phyloP scores from a whole-genome alignment of 2,329 filamentous ascomycete genomes.

The Xylaria sp. region DNA sequence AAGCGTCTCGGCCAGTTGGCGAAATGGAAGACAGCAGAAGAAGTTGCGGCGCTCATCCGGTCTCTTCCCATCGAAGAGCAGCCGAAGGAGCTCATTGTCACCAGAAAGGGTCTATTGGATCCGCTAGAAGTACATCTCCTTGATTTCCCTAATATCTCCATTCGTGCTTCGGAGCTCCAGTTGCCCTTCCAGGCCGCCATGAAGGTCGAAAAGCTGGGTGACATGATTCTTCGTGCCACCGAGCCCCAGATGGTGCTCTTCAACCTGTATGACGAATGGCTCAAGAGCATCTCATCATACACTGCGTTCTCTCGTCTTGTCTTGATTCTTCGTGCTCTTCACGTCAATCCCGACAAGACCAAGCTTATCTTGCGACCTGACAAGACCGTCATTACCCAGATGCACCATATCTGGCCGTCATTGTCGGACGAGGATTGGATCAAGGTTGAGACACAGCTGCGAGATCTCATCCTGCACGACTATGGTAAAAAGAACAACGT shows the following conservation, averaged over 20 bases:
- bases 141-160: constrained; percentile 98
- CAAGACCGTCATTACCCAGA: constrained; percentile 96
- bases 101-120: constrained; percentile 92
- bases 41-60: constrained; percentile 94
- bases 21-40: constrained; percentile 99
- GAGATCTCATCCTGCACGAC: constrained; percentile 94
- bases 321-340: constrained; percentile 85
- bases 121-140: constrained; percentile 94
- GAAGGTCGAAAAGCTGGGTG: constrained; percentile 98
- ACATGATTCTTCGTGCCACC: constrained; percentile 96
- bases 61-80: constrained; percentile 97
- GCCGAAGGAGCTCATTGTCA: constrained; percentile 97
- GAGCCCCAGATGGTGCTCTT: constrained; percentile 99
- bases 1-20: constrained; percentile 97
- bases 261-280: constrained; percentile 97
- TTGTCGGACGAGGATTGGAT: constrained; percentile 97
- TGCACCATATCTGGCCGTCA: constrained; percentile 98
- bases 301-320: constrained; percentile 95
- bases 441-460: constrained; percentile 94
- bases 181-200: constrained; percentile 98
- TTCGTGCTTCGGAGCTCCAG: constrained; percentile 92
- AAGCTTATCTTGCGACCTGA: constrained; percentile 92
- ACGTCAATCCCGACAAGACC: constrained; percentile 98
- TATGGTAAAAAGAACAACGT: constrained; percentile 99
- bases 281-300: constrained; percentile 97